Evolutionary conservation across 179 eudicot genomes (phyloP).

Genomic region (Actinidia arguta): DNA sequence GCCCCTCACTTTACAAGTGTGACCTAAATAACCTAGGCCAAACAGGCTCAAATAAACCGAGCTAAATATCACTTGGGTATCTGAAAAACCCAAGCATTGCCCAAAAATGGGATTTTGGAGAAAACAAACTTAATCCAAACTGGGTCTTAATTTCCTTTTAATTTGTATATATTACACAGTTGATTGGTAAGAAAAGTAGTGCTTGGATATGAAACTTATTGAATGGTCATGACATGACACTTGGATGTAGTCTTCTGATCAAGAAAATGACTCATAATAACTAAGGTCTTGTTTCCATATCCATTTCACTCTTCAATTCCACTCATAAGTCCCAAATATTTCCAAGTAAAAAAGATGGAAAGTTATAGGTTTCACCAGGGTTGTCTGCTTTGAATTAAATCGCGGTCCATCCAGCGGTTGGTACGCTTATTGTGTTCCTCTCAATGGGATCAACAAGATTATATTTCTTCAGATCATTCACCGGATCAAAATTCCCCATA

Average conservation of each 20-base stretch:
- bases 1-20: no score
- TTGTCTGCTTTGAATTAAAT: constrained; percentile 79
- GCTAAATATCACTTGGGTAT: no score
- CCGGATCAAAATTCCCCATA: constrained; percentile 60
- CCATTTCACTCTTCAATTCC: not conserved
- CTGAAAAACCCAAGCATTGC: no score
- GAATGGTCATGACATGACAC: not conserved
- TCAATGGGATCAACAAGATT: constrained; percentile 83
- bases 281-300: no score
- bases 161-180: no score
- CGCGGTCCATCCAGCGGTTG: constrained; percentile 83
- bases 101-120: no score
- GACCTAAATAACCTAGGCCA: no score
- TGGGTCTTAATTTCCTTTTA: no score
- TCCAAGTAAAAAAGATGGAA: not conserved
- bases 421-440: constrained; percentile 69
- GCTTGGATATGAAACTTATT: no score
- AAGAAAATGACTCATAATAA: constrained; percentile 9
- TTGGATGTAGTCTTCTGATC: not conserved
- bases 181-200: no score
- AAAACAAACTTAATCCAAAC: no score
- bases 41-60: no score
- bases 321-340: not conserved
- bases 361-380: constrained; percentile 57
- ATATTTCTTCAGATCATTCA: constrained; percentile 50